These are phyloP conservation scores for Lactarius indigo DNA, from an alignment of 768 basidiomycete genomes.

Conservation along the genomic window DNA sequence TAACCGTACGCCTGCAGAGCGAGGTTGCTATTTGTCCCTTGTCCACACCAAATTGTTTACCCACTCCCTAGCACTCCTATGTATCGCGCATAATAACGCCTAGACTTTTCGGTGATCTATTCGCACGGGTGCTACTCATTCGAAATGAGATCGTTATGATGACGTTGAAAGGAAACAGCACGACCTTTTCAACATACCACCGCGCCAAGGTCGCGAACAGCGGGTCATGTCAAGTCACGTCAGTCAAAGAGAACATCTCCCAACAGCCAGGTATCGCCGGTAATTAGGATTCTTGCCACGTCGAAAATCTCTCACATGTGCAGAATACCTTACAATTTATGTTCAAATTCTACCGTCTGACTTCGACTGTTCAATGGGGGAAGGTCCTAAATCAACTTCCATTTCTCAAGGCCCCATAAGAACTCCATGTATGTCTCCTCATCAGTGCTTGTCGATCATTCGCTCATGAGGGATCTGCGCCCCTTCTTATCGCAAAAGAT, in stretches of 20 bases:
- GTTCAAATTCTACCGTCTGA: neutral
- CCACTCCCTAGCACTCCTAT: neutral
- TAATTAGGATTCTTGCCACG: too few relatives aligned
- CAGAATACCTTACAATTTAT: neutral
- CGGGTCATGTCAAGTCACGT: neutral
- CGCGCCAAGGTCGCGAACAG: neutral
- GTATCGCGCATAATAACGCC: neutral
- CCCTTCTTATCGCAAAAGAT: neutral
- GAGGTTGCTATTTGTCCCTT: neutral
- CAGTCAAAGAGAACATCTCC: too few relatives aligned
- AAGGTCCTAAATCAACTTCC: neutral
- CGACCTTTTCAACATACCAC: neutral
- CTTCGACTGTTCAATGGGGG: too few relatives aligned
- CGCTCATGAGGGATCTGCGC: neutral
- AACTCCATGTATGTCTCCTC: neutral
- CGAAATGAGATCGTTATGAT: neutral
- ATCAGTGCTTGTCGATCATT: neutral
- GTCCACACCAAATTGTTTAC: neutral
- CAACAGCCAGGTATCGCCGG: neutral
- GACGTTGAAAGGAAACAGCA: neutral
- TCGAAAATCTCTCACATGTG: neutral
- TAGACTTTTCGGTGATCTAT: neutral
- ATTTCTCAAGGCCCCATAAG: too few relatives aligned
- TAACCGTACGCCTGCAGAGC: neutral
- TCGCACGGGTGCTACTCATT: neutral